Conservation (phyloP, 2,329 filamentous ascomycete species). For the Aspergillus clavatus region DNA sequence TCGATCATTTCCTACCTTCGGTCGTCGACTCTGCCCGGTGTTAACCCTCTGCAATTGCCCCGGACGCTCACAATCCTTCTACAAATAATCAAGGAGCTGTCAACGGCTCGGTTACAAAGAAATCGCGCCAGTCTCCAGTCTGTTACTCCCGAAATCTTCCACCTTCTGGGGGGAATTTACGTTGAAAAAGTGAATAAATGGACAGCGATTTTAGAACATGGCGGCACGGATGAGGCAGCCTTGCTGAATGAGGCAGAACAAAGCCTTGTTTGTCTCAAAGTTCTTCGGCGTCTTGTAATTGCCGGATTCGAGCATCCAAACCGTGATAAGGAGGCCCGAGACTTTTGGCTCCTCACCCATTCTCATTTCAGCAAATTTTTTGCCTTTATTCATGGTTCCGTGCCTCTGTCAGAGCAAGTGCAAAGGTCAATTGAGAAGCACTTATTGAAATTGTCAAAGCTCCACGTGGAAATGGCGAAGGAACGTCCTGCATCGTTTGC, state of each 20-base stretch:
- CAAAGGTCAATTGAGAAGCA: conserved; percentile 73
- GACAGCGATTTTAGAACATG: conserved; percentile 57
- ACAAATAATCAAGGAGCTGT: conserved; percentile 84
- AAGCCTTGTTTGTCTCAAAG: conserved; percentile 73
- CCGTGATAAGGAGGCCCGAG: conserved; percentile 66
- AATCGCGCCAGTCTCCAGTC: conserved; percentile 73
- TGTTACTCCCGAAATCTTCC: conserved; percentile 77
- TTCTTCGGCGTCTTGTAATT: conserved; percentile 71
- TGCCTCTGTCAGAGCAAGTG: conserved; percentile 50
- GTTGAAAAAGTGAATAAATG: conserved; percentile 66
- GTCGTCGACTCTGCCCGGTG: conserved; percentile 46
- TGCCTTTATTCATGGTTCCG: conserved; percentile 54
- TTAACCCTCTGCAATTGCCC: conserved; percentile 62
- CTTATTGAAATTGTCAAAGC: conserved; percentile 81
- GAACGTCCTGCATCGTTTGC: conserved; percentile 78
- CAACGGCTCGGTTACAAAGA: conserved; percentile 69
- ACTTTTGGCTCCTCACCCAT: conserved; percentile 77
- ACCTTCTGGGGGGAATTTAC: conserved; percentile 73
- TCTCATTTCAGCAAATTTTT: conserved; percentile 75
- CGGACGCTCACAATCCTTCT: conserved; percentile 73
- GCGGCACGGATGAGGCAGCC: conserved; percentile 54
- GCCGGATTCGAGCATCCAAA: conserved; percentile 81
- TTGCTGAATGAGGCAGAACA: conserved; percentile 65
- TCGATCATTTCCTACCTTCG: conserved; percentile 61
- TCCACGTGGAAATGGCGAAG: conserved; percentile 81